Base-by-base conservation (phyloP, 192 early-diverging fungal species). In the Funneliformis geosporum region DNA sequence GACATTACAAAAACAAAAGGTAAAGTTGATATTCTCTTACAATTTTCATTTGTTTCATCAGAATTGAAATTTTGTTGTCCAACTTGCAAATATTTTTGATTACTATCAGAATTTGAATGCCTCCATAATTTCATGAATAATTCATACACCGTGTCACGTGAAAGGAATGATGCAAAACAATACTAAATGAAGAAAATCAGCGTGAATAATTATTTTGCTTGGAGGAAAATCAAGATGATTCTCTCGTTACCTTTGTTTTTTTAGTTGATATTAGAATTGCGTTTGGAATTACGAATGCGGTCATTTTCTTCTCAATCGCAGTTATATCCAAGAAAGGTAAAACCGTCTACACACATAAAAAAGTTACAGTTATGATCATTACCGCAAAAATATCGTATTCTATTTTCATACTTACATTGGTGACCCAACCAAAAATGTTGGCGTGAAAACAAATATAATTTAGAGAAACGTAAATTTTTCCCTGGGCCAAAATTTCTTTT, bases 361-460 rank as follows among this genome's bases (percentile, higher is more conserved):
- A n/a, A n/a, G n/a, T 28, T 27, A 50, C 1, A 27, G 18, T 75
- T 28, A n/a, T 44, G 14, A 79, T 64, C 42, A 27, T 68, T 25
- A 55, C 18, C 5, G 16, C 18, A 8, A 55, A n/a, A 47, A 28
- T 14, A 62, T 11, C 43, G 59, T 39, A 47, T 46, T 39, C 5
- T 76, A 40, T 46, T 79, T 55, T 72, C 5, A 38, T 47, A 50
- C 82, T 80, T 88, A 88, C 90, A 78, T 88, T 93, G 5, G 93
- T 94, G 4, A 94, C 92, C 91, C 95, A 96, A 44, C 96, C 96
- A 87, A 97, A 95, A 76, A 97, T 95, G 78, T 95, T 95, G 50
- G 93, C 91, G 84, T 95, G 90, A 82, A 97, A 97, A 82, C 92
- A 94, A 50, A 95, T 83, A 82, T 92, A 85, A 80, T 88, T 91